A percentile compares a stretch with the other conserved stretches of the same genome.
Evolutionary conservation across 139 green algal genomes (phyloP).

Genomic region (Astrephomene gubernaculifera): DNA sequence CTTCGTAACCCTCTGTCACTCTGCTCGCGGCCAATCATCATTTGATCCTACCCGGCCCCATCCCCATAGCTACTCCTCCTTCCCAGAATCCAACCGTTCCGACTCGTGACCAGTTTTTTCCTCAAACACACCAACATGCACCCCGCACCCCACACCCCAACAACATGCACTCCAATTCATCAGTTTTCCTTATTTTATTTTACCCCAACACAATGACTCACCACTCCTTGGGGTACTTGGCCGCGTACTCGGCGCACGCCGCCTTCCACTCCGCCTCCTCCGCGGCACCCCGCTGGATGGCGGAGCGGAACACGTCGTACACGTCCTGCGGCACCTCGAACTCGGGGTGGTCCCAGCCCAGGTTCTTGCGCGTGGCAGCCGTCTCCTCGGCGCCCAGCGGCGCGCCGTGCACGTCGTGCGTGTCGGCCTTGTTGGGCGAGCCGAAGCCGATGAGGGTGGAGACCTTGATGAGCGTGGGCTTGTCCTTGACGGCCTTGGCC

Average conservation of each 20-base stretch:
- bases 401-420: slow-evolving; percentile 97
- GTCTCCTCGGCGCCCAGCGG: slow-evolving; percentile 96
- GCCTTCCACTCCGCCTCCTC: slow-evolving; percentile 87
- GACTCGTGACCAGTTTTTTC: too few species aligned
- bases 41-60: too few species aligned
- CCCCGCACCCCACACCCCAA: too few species aligned
- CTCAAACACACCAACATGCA: too few species aligned
- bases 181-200: too few species aligned
- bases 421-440: slow-evolving; percentile 99
- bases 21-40: too few species aligned
- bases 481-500: slow-evolving; percentile 94
- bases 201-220: too few species aligned
- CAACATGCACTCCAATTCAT: too few species aligned
- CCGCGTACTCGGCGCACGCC: slow-evolving; percentile 69
- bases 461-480: slow-evolving; percentile 97
- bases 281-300: slow-evolving; percentile 63
- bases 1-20: too few species aligned
- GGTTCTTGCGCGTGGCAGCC: slow-evolving; percentile 91
- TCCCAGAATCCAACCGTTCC: too few species aligned
- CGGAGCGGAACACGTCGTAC: slow-evolving; percentile 64
- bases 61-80: too few species aligned
- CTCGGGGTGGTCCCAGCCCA: slow-evolving; percentile 92
- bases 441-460: slow-evolving; percentile 99
- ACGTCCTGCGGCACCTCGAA: slow-evolving; percentile 96
- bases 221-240: slow-evolving; percentile 86